These are phyloP conservation scores for Debaryomyces nepalensis DNA, from an alignment of 1,139 yeast genomes.

Conservation along the genomic window DNA sequence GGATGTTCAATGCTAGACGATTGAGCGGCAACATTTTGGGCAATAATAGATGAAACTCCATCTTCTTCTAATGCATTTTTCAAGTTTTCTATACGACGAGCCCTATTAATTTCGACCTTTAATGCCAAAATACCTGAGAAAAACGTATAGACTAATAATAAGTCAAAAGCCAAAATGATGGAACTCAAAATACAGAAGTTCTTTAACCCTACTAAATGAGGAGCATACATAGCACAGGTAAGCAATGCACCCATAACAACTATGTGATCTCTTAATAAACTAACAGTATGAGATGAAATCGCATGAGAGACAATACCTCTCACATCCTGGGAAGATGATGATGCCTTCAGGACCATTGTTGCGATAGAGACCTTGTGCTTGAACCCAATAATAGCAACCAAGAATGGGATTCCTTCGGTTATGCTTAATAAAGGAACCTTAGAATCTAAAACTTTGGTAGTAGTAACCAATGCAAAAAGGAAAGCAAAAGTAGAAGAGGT, in stretches of 20 bases:
- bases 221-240: conserved; percentile 70
- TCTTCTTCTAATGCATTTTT: conserved; percentile 91
- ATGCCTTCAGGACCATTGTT: conserved; percentile 56
- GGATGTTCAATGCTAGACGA: conserved; percentile 58
- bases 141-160: conserved; percentile 78
- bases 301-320: conserved; percentile 57
- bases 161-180: conserved; percentile 73
- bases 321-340: conserved; percentile 44
- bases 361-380: conserved; percentile 85
- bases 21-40: conserved; percentile 56
- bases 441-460: conserved; percentile 56
- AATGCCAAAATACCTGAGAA: conserved; percentile 84
- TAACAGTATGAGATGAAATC: conserved; percentile 67
- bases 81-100: conserved; percentile 81
- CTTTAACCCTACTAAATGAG: conserved; percentile 72
- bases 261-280: conserved; percentile 78
- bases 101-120: conserved; percentile 87
- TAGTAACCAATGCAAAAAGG: conserved; percentile 75
- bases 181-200: conserved; percentile 84
- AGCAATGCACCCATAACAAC: conserved; percentile 76
- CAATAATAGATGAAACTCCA: conserved; percentile 79
- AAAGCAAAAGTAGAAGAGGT: conserved; percentile 86
- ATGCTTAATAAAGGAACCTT: conserved; percentile 75
- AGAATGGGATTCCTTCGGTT: conserved; percentile 91
- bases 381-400: conserved; percentile 92